Conservation (phyloP, 768 basidiomycete species). For the Leccinum imitatum region DNA sequence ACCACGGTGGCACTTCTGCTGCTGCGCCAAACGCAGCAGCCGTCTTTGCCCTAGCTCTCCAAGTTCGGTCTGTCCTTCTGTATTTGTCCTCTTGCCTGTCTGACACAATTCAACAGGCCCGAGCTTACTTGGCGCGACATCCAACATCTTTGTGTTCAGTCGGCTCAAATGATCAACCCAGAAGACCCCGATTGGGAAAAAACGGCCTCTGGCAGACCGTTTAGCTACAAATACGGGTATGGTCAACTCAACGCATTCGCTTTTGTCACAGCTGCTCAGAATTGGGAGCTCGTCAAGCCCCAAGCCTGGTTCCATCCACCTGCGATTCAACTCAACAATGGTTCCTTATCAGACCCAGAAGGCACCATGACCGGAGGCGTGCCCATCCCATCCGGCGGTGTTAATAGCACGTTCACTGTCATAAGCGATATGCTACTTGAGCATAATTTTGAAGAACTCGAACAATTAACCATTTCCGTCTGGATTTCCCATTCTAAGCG, state of each 20-base stretch:
- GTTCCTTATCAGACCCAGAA: conserved; percentile 48
- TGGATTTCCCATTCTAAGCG: conserved; percentile 88
- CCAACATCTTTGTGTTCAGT: conserved; percentile 83
- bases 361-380: conserved; percentile 59
- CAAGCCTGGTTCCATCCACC: conserved; percentile 87
- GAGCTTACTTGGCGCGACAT: conserved; percentile 97
- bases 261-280: conserved; percentile 77
- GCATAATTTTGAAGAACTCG: conserved; percentile 83
- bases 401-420: conserved; percentile 62
- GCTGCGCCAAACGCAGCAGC: conserved; percentile 97
- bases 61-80: conserved; percentile 63
- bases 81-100: conserved; percentile 4
- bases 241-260: conserved; percentile 82
- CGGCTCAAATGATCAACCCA: conserved; percentile 74
- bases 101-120: conserved; percentile 50
- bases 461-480: conserved; percentile 90
- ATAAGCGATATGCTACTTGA: conserved; percentile 63
- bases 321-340: conserved; percentile 63
- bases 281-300: conserved; percentile 88
- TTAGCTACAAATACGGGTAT: conserved; percentile 94
- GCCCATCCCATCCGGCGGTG: conserved; percentile 62
- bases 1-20: conserved; percentile 95
- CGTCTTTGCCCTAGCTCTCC: conserved; percentile 86
- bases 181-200: conserved; percentile 94
- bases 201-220: conserved; percentile 52